Evolutionary conservation across 805 yeast species (phyloP).

Genomic region (Metschnikowia arizonensis): DNA sequence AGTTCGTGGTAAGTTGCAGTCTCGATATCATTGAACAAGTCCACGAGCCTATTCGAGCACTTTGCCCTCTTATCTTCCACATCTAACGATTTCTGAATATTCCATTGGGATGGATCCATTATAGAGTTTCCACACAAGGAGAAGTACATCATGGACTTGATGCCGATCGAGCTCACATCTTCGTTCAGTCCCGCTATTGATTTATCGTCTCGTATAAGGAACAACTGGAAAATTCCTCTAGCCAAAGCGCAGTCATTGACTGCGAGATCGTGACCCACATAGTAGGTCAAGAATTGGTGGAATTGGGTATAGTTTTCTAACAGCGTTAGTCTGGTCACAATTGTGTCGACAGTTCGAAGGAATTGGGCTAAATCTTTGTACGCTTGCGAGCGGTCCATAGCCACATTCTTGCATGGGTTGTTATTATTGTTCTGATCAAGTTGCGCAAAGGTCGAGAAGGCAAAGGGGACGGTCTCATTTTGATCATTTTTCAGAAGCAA

Average conservation of each 20-base stretch:
- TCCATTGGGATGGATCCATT: slow-evolving; percentile 26
- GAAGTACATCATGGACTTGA: slow-evolving; percentile 38
- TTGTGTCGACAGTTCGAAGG: slow-evolving; percentile 19
- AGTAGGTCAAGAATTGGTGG: slow-evolving; percentile 24
- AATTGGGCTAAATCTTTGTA: slow-evolving; percentile 19
- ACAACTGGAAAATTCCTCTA: slow-evolving; percentile 60
- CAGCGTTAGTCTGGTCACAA: slow-evolving; percentile 18
- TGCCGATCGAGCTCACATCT: slow-evolving; percentile 24
- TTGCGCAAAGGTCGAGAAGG: slow-evolving; percentile 36
- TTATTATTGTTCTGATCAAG: slow-evolving; percentile 33
- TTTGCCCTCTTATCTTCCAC: slow-evolving; percentile 6
- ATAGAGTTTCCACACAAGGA: slow-evolving; percentile 37
- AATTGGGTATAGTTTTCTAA: slow-evolving; percentile 25
- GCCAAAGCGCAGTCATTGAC: slow-evolving; percentile 43
- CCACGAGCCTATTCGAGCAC: slow-evolving; percentile 10
- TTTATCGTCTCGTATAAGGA: slow-evolving; percentile 58
- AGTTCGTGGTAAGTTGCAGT: slow-evolving; percentile 35
- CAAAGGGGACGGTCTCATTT: slow-evolving; percentile 6
- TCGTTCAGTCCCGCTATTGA: slow-evolving; percentile 49
- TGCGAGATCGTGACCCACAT: slow-evolving; percentile 24
- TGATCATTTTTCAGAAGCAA: slow-evolving; percentile 1
- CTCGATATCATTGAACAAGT: slow-evolving; percentile 38
- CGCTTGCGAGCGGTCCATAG: slow-evolving; percentile 21
- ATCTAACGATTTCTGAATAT: slow-evolving; percentile 10
- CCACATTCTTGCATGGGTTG: slow-evolving; percentile 34